These are phyloP conservation scores for Zygnema cylindricum DNA, from an alignment of 139 green algal species.

Conservation along the genomic window DNA sequence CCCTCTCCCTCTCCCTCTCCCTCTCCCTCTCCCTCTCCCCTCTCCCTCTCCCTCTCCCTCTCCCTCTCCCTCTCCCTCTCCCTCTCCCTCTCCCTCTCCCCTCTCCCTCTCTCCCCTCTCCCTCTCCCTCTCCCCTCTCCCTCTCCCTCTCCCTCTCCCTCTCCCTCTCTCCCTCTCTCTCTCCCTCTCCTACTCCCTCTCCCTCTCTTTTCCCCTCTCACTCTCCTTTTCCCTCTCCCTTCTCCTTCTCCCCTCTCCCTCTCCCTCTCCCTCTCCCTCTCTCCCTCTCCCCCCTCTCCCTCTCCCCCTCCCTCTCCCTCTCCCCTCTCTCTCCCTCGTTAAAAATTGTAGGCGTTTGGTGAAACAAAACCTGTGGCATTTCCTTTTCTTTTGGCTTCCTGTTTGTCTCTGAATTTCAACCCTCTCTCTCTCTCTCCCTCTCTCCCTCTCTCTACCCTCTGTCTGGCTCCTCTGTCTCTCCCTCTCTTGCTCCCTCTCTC, in stretches of 20 bases:
- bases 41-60: background rate
- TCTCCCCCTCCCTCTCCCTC: background rate
- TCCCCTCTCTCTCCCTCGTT: background rate
- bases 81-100: background rate
- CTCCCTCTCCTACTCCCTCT: too few species aligned
- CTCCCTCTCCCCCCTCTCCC: background rate
- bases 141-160: too few species aligned
- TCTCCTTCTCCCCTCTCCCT: background rate
- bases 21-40: background rate
- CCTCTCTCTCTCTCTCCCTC: too few species aligned
- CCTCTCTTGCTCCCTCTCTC: background rate
- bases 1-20: background rate
- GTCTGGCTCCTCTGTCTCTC: constrained; percentile 15
- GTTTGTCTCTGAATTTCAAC: too few species aligned
- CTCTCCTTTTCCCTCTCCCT: background rate
- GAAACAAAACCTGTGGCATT: too few species aligned
- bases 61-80: background rate
- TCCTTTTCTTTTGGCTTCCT: too few species aligned
- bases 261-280: background rate
- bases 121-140: too few species aligned
- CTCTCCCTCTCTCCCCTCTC: background rate
- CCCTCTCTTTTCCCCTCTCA: too few species aligned
- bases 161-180: too few species aligned
- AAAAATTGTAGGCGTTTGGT: too few species aligned
- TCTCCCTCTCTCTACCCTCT: constrained; percentile 53